Evolutionary conservation across 2,329 filamentous ascomycete species (phyloP), one percentile per base, ranked within the genome.

Genomic region (Sporothrix variecibatus): DNA sequence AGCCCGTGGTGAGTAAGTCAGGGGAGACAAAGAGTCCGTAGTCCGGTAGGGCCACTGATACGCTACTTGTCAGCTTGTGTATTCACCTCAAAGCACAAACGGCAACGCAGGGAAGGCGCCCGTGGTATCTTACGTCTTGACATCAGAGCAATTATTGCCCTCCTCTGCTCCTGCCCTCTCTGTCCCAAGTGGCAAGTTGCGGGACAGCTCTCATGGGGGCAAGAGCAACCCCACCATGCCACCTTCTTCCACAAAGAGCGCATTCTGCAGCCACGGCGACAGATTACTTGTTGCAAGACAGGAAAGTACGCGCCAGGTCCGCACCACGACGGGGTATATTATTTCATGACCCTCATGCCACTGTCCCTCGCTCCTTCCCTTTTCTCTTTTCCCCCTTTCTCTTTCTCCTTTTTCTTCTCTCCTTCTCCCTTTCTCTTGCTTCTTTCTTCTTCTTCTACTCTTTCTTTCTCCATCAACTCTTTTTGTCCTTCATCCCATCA

Each of bases 331-430:
- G 40, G 49, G 60, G 49, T 73, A 73, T 73, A 73, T 74, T 74
- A 74, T 73, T 72, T 74, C 73, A 74, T 71, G 70, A 69, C 73
- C 40, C 67, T 73, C 73, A 72, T 74, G 70, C 71, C 70, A 75
- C 70, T 26, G 34, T 56, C 67, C 17, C 58, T 26, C 43, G 43
- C 12, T 69, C 69, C 26, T 28, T 64, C 56, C 56, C 5, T 49
- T 69, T 58, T 23, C 31, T 40, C 60, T 31, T 31, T 58, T 34
- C 20, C 5, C 31, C 58, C 31, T 46, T 28, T 65, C 65, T 46
- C 60, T 73, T 51, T 56, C 46, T 40, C 53, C 40, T 68, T 38
- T 11, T 23, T n/a, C 67, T 69, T 53, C 43, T 60, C 40, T 53
- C 28, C 34, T 46, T 68, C 34, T 71, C 38, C n/a, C 53, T 38